These are phyloP conservation scores for Metarhizium guizhouense DNA, from an alignment of 2,329 filamentous ascomycete genomes.

Conservation along the genomic window DNA sequence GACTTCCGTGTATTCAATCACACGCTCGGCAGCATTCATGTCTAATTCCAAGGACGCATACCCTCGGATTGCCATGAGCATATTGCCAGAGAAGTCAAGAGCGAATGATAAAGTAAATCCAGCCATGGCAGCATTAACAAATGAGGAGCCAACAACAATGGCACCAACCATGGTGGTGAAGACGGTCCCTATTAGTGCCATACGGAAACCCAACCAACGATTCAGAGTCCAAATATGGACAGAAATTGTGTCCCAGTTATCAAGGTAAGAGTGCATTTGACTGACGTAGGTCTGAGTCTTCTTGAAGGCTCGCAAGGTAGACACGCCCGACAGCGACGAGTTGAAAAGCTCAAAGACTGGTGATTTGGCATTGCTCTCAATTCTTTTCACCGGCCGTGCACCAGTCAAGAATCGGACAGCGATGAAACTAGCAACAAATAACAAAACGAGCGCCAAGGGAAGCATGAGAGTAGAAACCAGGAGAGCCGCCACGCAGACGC, in stretches of 20 bases:
- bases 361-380: constrained; percentile 69
- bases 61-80: constrained; percentile 57
- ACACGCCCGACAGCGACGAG: constrained; percentile 60
- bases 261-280: constrained; percentile 61
- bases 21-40: constrained; percentile 70
- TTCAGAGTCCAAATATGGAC: constrained; percentile 66
- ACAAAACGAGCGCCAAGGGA: constrained; percentile 47
- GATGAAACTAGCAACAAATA: constrained; percentile 48
- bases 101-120: constrained; percentile 70
- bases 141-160: constrained; percentile 51
- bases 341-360: constrained; percentile 77
- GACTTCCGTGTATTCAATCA: constrained; percentile 65
- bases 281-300: constrained; percentile 58
- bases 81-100: constrained; percentile 54
- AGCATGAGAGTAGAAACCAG: constrained; percentile 62
- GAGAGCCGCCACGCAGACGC: constrained; percentile 57
- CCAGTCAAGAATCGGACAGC: constrained; percentile 57
- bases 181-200: constrained; percentile 58
- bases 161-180: constrained; percentile 59
- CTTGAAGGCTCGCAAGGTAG: constrained; percentile 67
- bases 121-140: constrained; percentile 60
- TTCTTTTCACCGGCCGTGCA: constrained; percentile 65
- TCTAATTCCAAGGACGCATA: constrained; percentile 66
- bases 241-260: constrained; percentile 56
- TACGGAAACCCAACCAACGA: constrained; percentile 67